These are phyloP conservation scores for Pyrenophora seminiperda DNA, from an alignment of 2,329 filamentous ascomycete genomes.

Conservation along the genomic window DNA sequence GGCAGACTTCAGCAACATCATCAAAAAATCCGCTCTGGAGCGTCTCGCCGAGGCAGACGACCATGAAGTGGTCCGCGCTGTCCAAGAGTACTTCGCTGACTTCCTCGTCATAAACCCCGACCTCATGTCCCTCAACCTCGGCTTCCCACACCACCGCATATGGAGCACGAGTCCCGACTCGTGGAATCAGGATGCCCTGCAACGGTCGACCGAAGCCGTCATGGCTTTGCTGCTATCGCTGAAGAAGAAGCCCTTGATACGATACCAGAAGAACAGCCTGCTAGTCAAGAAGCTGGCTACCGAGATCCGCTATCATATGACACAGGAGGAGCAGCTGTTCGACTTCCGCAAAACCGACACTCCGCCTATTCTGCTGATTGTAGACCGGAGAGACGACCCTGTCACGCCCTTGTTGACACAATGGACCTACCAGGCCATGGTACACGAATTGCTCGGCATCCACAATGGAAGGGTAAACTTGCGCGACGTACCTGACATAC, in stretches of 20 bases:
- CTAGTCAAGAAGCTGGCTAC: slow-evolving; percentile 91
- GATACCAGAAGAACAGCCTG: slow-evolving; percentile 89
- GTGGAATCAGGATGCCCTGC: slow-evolving; percentile 89
- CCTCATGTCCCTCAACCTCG: slow-evolving; percentile 79
- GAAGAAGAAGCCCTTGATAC: slow-evolving; percentile 95
- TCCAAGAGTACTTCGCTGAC: slow-evolving; percentile 97
- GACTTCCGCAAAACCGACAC: slow-evolving; percentile 96
- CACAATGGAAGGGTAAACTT: slow-evolving; percentile 93
- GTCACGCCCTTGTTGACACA: slow-evolving; percentile 93
- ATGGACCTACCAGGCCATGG: slow-evolving; percentile 99
- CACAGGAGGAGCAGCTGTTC: slow-evolving; percentile 94
- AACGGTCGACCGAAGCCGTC: slow-evolving; percentile 84
- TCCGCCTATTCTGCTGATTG: slow-evolving; percentile 84
- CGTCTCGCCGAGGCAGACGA: slow-evolving; percentile 94
- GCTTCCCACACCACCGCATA: slow-evolving; percentile 73
- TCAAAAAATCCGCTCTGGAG: slow-evolving; percentile 94
- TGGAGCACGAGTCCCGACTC: slow-evolving; percentile 82
- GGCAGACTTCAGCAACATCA: slow-evolving; percentile 88
- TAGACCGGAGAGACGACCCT: slow-evolving; percentile 92
- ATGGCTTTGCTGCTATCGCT: slow-evolving; percentile 82
- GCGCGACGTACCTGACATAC: slow-evolving; percentile 79
- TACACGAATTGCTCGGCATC: slow-evolving; percentile 93
- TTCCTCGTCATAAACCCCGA: slow-evolving; percentile 95
- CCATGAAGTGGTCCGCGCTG: slow-evolving; percentile 90
- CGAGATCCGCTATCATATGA: slow-evolving; percentile 89